phyloP scores from a whole-genome alignment of 2,329 filamentous ascomycete genomes.

The Lasiodiplodia citricola region DNA sequence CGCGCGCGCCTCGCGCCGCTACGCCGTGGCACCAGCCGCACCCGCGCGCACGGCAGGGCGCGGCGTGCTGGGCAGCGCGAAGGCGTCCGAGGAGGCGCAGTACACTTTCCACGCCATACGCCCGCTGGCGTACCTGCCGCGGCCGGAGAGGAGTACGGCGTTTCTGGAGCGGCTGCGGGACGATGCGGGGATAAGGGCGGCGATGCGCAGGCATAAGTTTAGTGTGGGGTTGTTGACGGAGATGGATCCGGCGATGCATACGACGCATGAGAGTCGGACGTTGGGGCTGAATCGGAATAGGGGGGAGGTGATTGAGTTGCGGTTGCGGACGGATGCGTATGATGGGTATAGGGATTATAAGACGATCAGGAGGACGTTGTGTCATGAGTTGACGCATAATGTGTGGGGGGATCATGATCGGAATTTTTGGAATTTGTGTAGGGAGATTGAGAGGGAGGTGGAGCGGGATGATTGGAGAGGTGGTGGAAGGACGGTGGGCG shows the following conservation, averaged over 20 bases:
- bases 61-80: conserved; percentile 47
- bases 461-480: conserved; percentile 77
- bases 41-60: conserved; percentile 44
- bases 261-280: conserved; percentile 79
- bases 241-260: conserved; percentile 90
- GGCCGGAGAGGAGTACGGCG: conserved; percentile 70
- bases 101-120: conserved; percentile 84
- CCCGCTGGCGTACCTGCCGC: conserved; percentile 77
- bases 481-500: conserved; percentile 58
- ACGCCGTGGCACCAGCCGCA: conserved; percentile 42
- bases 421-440: conserved; percentile 88
- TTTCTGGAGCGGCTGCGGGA: conserved; percentile 78
- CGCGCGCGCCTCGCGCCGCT: conserved; percentile 40
- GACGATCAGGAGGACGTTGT: conserved; percentile 87
- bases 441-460: conserved; percentile 86
- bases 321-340: conserved; percentile 89
- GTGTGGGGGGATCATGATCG: conserved; percentile 83
- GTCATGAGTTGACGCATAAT: conserved; percentile 94
- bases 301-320: conserved; percentile 88
- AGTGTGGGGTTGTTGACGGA: conserved; percentile 86
- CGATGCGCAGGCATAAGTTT: conserved; percentile 86
- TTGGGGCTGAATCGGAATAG: conserved; percentile 85
- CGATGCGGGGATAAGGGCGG: conserved; percentile 82
- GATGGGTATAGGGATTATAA: conserved; percentile 94
- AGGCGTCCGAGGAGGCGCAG: conserved; percentile 61